Conservation (phyloP, 345 rosid species). For the Mercurialis annua region DNA sequence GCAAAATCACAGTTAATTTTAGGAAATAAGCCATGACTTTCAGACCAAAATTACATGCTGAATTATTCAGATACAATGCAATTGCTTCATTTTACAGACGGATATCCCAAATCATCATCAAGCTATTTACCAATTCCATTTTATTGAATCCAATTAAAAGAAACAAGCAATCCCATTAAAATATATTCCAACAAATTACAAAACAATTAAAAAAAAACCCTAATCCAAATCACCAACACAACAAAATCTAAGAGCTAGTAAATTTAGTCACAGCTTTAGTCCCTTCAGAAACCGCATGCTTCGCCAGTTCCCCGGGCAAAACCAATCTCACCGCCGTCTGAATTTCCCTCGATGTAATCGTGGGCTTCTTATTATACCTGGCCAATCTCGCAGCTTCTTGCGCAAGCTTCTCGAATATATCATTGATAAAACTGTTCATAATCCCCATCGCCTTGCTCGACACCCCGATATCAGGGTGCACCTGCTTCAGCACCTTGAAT, state of each 20-base stretch:
- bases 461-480: constrained; percentile 59
- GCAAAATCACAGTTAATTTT: too few relatives aligned
- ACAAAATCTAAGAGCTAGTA: constrained; percentile 44
- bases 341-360: constrained; percentile 66
- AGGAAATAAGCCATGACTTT: too few relatives aligned
- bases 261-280: too few relatives aligned
- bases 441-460: constrained; percentile 74
- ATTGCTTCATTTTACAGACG: too few relatives aligned
- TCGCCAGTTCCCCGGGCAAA: constrained; percentile 63
- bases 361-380: constrained; percentile 65
- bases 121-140: not conserved
- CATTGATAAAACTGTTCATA: constrained; percentile 74
- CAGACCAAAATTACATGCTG: too few relatives aligned
- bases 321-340: constrained; percentile 68
- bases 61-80: too few relatives aligned
- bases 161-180: not conserved
- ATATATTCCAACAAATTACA: not conserved
- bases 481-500: constrained; percentile 64
- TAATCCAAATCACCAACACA: not conserved
- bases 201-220: not conserved
- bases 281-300: constrained; percentile 66
- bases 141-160: not conserved
- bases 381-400: constrained; percentile 62
- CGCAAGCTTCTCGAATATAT: constrained; percentile 65
- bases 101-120: too few relatives aligned